phyloP scores from a whole-genome alignment of 169 alveolate genomes.

The Plasmodium blacklocki region DNA sequence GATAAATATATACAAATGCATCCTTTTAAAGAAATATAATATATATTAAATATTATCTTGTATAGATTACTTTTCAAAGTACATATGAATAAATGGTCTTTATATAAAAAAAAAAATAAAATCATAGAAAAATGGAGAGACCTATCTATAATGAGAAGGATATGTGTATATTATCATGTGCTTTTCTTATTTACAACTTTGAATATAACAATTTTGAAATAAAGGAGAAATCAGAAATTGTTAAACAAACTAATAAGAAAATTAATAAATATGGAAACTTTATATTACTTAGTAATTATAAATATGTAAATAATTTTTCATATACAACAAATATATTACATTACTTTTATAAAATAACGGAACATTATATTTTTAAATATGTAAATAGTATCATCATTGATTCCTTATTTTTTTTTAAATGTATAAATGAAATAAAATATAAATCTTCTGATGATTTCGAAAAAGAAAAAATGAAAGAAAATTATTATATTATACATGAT shows the following conservation, averaged over 20 bases:
- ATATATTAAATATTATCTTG: no score
- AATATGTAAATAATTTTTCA: constrained; percentile 70
- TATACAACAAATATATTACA: constrained; percentile 66
- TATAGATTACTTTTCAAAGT: no score
- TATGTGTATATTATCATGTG: constrained; percentile 23
- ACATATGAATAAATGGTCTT: neutral
- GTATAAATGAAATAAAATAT: constrained; percentile 42
- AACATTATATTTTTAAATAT: constrained; percentile 60
- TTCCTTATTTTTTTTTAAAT: constrained; percentile 53
- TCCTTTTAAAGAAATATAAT: no score
- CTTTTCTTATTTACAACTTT: constrained; percentile 62
- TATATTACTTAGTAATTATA: constrained; percentile 31
- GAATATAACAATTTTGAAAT: constrained; percentile 7
- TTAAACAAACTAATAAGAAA: constrained; percentile 50
- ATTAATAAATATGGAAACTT: constrained; percentile 26
- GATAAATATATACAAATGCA: no score
- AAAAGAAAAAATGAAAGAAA: constrained; percentile 19
- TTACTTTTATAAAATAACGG: constrained; percentile 51
- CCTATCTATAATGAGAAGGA: constrained; percentile 14
- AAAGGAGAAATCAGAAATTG: constrained; percentile 18
- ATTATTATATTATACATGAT: neutral
- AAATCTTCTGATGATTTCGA: constrained; percentile 25
- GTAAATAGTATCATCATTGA: constrained; percentile 57
- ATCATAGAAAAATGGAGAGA: neutral
- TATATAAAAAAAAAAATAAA: neutral